Conservation (phyloP, 2,329 filamentous ascomycete species). For the Aspergillus nomiae region DNA sequence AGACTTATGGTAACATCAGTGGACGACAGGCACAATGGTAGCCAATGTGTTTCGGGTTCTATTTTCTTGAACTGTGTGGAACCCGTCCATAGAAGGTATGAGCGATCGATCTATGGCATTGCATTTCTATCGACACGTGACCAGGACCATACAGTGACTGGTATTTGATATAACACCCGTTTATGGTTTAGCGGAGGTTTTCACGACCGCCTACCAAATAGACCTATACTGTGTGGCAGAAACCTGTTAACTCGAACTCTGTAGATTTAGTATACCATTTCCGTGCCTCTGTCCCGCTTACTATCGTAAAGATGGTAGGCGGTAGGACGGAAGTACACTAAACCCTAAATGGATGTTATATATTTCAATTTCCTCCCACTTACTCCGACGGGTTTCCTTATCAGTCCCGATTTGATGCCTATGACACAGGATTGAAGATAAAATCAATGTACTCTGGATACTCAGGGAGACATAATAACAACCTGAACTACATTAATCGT, state of each 20-base stretch:
- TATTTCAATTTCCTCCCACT: too few relatives aligned
- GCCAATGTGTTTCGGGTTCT: background rate
- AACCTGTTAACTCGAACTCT: too few relatives aligned
- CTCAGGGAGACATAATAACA: background rate
- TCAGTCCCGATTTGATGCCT: background rate
- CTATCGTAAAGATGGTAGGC: too few relatives aligned
- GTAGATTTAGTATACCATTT: too few relatives aligned
- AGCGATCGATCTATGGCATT: background rate
- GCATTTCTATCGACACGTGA: conserved; percentile 23
- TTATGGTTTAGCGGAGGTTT: too few relatives aligned
- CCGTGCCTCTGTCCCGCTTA: too few relatives aligned
- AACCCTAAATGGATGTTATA: too few relatives aligned
- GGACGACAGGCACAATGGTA: background rate
- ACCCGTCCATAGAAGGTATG: background rate
- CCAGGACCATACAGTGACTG: too few relatives aligned
- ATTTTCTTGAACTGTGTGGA: background rate
- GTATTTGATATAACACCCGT: too few relatives aligned
- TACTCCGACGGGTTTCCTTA: background rate
- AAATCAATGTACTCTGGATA: background rate
- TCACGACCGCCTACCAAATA: too few relatives aligned
- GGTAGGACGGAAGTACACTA: too few relatives aligned
- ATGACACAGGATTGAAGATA: background rate
- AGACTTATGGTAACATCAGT: background rate
- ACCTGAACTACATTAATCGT: background rate
- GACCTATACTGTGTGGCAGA: too few relatives aligned